These are phyloP conservation scores for Orobanche coerulescens DNA, from an alignment of 257 asterid genomes.

Conservation along the genomic window DNA sequence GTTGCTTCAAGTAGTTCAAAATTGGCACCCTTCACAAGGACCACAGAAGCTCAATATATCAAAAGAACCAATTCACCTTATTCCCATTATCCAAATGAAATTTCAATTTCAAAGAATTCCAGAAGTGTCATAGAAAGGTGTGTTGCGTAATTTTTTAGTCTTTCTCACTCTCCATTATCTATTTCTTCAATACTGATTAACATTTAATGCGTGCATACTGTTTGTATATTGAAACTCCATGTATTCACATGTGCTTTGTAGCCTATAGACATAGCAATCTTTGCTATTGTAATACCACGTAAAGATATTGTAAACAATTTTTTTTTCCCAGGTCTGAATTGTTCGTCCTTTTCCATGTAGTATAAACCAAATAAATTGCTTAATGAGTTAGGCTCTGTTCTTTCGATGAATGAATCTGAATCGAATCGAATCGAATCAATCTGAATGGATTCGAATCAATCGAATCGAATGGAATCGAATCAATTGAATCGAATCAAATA, in stretches of 20 bases:
- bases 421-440: too few species aligned
- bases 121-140: slow-evolving; percentile 36
- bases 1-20: slow-evolving; percentile 25
- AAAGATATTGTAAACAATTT: background rate
- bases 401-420: too few species aligned
- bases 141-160: slow-evolving; percentile 6
- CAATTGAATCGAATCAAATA: too few species aligned
- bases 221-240: background rate
- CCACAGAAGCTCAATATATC: slow-evolving; percentile 28
- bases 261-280: background rate
- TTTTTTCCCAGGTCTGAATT: background rate
- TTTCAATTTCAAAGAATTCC: slow-evolving; percentile 27
- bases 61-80: slow-evolving; percentile 34
- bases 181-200: background rate
- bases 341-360: background rate
- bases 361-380: background rate
- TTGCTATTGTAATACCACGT: background rate
- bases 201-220: background rate
- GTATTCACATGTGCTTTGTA: background rate
- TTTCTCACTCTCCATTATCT: background rate
- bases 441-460: too few species aligned
- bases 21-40: slow-evolving; percentile 21
- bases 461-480: too few species aligned
- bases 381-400: background rate
- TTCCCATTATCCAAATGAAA: slow-evolving; percentile 33